phyloP scores from a whole-genome alignment of 78 protist species.

The Capsaspora owczarzaki region DNA sequence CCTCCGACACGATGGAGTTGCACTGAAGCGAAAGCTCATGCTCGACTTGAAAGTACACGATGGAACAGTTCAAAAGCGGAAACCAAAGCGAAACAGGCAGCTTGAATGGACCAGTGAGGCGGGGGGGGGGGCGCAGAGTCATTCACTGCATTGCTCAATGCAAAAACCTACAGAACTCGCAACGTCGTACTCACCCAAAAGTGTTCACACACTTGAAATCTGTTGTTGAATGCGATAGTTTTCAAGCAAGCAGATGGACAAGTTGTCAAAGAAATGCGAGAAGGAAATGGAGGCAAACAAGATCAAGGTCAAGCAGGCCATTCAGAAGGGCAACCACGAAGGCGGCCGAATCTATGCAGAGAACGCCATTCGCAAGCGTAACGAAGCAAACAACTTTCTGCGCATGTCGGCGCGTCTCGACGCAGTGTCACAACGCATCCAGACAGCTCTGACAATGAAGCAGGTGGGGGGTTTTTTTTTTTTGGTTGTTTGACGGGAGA shows the following conservation, averaged over 20 bases:
- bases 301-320: constrained; percentile 66
- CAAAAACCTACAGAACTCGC: no score
- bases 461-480: constrained; percentile 32
- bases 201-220: constrained; percentile 27
- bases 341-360: constrained; percentile 93
- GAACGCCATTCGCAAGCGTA: constrained; percentile 89
- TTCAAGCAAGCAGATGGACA: constrained; percentile 36
- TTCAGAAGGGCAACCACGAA: constrained; percentile 88
- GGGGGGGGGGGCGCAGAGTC: no score
- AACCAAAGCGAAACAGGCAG: no score
- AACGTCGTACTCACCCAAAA: no score
- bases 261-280: constrained; percentile 19
- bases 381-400: constrained; percentile 73
- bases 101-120: no score
- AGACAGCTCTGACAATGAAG: constrained; percentile 83
- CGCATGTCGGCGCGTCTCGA: constrained; percentile 79
- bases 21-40: neutral
- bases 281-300: constrained; percentile 38
- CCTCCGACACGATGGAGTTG: neutral
- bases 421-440: constrained; percentile 87
- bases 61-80: no score
- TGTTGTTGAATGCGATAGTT: constrained; percentile 45
- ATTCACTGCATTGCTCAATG: no score
- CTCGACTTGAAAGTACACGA: no score
- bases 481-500: neutral